phyloP scores from a whole-genome alignment of 2,329 filamentous ascomycete genomes.

The Trichoderma breve region DNA sequence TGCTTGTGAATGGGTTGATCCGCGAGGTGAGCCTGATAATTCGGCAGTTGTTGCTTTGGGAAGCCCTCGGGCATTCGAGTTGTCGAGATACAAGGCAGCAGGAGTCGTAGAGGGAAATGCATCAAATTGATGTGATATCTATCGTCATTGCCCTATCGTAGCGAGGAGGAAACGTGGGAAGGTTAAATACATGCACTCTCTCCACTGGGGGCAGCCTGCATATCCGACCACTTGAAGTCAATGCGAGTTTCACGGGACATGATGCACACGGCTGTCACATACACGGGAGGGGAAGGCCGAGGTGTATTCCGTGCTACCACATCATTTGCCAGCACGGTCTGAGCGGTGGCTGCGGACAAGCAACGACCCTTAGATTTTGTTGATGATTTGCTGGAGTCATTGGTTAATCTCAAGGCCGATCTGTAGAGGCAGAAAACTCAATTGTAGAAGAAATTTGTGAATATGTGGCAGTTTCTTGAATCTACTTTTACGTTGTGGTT shows the following conservation, averaged over 20 bases:
- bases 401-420: neutral
- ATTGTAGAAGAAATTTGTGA: neutral
- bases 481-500: neutral
- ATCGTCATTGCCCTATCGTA: neutral
- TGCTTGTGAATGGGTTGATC: neutral
- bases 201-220: neutral
- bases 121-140: neutral
- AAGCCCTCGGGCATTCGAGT: neutral
- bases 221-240: neutral
- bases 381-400: neutral
- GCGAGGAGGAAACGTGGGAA: neutral
- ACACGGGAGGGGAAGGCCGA: neutral
- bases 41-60: neutral
- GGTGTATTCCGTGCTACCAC: neutral
- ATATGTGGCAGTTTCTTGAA: neutral
- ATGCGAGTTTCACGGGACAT: neutral
- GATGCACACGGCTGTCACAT: neutral
- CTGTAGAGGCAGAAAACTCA: neutral
- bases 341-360: neutral
- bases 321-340: neutral
- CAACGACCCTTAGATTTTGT: neutral
- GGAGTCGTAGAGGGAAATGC: neutral
- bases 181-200: neutral
- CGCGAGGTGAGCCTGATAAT: neutral
- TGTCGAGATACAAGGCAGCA: neutral